Base-by-base conservation (phyloP, 2,329 filamentous ascomycete species). In the Sclerotinia subarctica region DNA sequence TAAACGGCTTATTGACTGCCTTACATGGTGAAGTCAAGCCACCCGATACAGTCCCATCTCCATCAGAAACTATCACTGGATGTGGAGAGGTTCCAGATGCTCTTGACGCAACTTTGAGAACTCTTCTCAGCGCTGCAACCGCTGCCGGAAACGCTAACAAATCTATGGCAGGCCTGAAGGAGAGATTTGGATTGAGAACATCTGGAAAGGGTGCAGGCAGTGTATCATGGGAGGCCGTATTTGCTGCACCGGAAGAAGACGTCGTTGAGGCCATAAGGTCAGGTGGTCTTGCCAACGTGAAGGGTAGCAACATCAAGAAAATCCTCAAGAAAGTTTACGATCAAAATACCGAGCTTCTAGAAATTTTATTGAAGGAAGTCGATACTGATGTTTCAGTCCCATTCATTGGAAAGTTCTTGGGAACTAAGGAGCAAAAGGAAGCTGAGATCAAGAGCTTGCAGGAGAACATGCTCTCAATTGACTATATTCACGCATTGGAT, bases 211-310 rank as follows among this genome's bases (percentile, higher is more conserved):
- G 89, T 6, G 87, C 89, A 72, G 89, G 89, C 3, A 91, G 89
- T 66, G 88, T 93, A 10, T 82, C 93, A 75, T 94, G 90, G 90
- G 86, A 92, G 72, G 86, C 86, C 13, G 88, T 94, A 1, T 85
- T 87, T 29, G 77, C 80, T 35, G 86, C 88, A 1, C 78, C 85
- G 1, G 76, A 85, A 5, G 81, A 84, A 51, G 85, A 90, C 7
- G 81, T 95, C n/a, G 86, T 85, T 57, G 80, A 89, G 63, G 86
- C 90, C 0, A 93, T 95, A 74, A 88, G 87, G 72, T 79, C 80
- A 10, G 91, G 91, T 13, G 93, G 93, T 0, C 81, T 94, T 2
- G 89, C 87, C 2, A 84, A 85, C n/a, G 82, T 83, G 21, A 95
- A 94, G 78, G 88, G 87, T 69, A 88, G 84, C 64, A 83, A 89